Conservation (phyloP, 2,329 filamentous ascomycete species). For the Rhinocladiella mackenziei region DNA sequence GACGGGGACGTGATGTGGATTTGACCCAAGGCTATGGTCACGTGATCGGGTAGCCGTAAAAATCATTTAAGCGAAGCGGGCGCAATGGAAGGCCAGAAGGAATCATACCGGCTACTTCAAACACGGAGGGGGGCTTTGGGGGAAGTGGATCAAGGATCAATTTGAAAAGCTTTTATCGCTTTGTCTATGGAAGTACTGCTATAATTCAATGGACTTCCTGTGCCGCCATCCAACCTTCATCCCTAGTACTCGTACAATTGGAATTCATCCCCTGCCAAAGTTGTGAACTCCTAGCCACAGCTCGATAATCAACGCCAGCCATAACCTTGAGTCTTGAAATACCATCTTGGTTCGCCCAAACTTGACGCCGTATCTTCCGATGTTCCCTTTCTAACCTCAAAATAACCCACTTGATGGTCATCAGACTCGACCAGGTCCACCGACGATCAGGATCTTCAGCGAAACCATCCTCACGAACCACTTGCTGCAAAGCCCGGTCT, state of each 20-base stretch:
- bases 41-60: slow-evolving; percentile 1
- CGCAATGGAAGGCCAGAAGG: no score
- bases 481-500: slow-evolving; percentile 52
- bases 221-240: slow-evolving; percentile 19
- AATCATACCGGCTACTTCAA: no score
- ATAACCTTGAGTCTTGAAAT: slow-evolving; percentile 20
- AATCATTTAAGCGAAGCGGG: no score
- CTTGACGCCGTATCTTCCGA: slow-evolving; percentile 33
- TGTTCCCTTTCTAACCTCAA: slow-evolving; percentile 41
- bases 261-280: slow-evolving; percentile 32
- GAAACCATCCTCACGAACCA: slow-evolving; percentile 42
- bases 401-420: slow-evolving; percentile 46
- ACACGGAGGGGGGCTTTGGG: no score
- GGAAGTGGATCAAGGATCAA: no score
- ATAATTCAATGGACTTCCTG: slow-evolving; percentile 24
- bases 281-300: slow-evolving; percentile 40
- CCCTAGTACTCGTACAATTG: slow-evolving; percentile 20
- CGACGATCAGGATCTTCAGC: slow-evolving; percentile 35
- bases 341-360: slow-evolving; percentile 20
- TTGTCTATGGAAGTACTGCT: slow-evolving; percentile 13
- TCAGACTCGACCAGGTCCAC: slow-evolving; percentile 44
- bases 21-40: neutral
- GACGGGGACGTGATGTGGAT: no score
- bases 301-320: slow-evolving; percentile 36
- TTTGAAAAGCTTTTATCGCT: slow-evolving; percentile 18